Percentiles rank a stretch among this genome's conserved stretches.
These are phyloP conservation scores for Plasmopara halstedii DNA, from an alignment of 352 stramenopile species.

Conservation along the genomic window DNA sequence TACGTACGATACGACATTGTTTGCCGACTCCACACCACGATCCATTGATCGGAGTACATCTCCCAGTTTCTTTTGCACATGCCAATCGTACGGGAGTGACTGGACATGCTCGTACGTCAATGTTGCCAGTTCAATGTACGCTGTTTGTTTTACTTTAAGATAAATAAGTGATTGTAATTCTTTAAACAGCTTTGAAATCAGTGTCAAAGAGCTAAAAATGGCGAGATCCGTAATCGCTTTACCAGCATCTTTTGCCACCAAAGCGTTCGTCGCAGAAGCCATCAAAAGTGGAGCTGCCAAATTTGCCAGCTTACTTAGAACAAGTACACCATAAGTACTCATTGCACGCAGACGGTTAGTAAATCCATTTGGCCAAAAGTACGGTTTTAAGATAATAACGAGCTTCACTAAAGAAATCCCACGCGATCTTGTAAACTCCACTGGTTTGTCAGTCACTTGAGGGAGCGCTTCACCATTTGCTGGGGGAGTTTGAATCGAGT, in stretches of 20 bases:
- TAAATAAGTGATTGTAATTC: constrained; percentile 94
- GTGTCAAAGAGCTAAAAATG: constrained; percentile 78
- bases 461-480: constrained; percentile 19
- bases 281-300: constrained; percentile 91
- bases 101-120: constrained; percentile 96
- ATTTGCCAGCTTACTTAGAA: constrained; percentile 89
- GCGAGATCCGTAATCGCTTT: constrained; percentile 50
- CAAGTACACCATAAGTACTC: constrained; percentile 91
- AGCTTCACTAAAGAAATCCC: constrained; percentile 82
- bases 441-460: constrained; percentile 20
- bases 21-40: constrained; percentile 86
- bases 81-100: constrained; percentile 95
- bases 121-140: constrained; percentile 95
- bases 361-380: constrained; percentile 78
- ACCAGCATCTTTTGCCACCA: constrained; percentile 60
- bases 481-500: constrained; percentile 36
- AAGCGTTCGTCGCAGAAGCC: constrained; percentile 86
- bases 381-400: constrained; percentile 78
- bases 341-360: constrained; percentile 73
- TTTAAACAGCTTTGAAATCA: constrained; percentile 89
- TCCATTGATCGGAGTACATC: constrained; percentile 94
- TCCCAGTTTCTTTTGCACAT: constrained; percentile 96
- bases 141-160: constrained; percentile 94
- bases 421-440: constrained; percentile 25
- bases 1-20: constrained; percentile 95